Conservation (phyloP, 306 rosid species). For the Dryas drummondii region DNA sequence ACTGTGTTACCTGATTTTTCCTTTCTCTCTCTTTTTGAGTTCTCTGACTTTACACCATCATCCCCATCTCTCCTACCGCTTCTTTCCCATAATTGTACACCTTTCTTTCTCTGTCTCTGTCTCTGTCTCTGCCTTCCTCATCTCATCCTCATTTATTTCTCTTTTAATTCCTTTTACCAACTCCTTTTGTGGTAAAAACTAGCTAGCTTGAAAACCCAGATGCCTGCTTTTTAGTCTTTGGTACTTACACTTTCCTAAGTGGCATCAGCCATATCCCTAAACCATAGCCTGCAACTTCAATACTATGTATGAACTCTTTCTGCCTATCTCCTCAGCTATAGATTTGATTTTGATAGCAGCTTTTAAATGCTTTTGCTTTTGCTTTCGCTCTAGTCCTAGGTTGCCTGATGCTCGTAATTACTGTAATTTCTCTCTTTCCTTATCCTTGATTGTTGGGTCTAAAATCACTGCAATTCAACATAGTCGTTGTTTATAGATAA, state of each 20-base stretch:
- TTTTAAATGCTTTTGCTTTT: slow-evolving; percentile 10
- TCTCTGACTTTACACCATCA: slow-evolving; percentile 45
- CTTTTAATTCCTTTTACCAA: slow-evolving; percentile 33
- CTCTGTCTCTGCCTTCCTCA: slow-evolving; percentile 23
- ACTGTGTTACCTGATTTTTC: slow-evolving; percentile 13
- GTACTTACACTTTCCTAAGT: slow-evolving; percentile 19
- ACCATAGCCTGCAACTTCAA: slow-evolving; percentile 30
- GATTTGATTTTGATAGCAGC: slow-evolving; percentile 12
- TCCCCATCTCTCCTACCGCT: slow-evolving; percentile 25
- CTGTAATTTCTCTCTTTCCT: neutral
- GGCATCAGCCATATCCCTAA: slow-evolving; percentile 17
- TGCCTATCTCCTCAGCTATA: slow-evolving; percentile 22
- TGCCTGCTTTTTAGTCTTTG: slow-evolving; percentile 19
- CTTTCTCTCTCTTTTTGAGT: slow-evolving; percentile 9
- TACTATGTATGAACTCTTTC: slow-evolving; percentile 37
- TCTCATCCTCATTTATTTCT: slow-evolving; percentile 42
- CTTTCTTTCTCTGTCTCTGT: slow-evolving; percentile 18
- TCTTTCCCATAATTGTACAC: slow-evolving; percentile 31
- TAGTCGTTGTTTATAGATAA: neutral
- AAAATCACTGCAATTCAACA: neutral
- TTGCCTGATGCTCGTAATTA: neutral
- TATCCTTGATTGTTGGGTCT: neutral
- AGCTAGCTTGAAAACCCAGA: slow-evolving; percentile 23
- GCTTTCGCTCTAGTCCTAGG: neutral
- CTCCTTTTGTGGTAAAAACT: slow-evolving; percentile 37